Base-by-base conservation (phyloP, 1,139 yeast species). In the Suhomyces atakaporum region DNA sequence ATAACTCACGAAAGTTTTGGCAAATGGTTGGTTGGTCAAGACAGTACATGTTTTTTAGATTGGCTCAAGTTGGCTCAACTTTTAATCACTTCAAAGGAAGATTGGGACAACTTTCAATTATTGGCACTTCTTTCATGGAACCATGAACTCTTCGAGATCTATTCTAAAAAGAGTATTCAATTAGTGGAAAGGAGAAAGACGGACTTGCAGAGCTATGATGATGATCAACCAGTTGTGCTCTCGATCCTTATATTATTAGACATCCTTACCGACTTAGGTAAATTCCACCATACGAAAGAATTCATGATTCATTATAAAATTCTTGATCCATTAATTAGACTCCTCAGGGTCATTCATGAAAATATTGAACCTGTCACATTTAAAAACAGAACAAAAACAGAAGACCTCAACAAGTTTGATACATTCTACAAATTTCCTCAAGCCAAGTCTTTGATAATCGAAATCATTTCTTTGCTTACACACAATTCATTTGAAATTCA, bases 391-490 rank as follows among this genome's bases (percentile, higher is more conserved):
- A 35, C 26, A 8, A 39, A 36, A 29, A 19, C 15, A 4, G 29
- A 14, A n/a, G 36, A 27, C 2, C 9, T 27, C 7, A 14, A 33
- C n/a, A 33, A 29, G 15, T 30, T 28, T 12, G 27, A 21, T 7
- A 11, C 19, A 5, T 19, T 27, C 15, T 16, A 28, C 10, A 63
- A 69, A 10, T 82, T 81, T 45, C 87, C 89, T 0, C 75, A 76
- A 33, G 70, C 75, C 7, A 84, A 84, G 49, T 69, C 82, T 0
- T 60, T 81, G 12, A 60, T 82, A 8, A 72, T 84, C 19, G 90
- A 84, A 47, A 70, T 80, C 0, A 56, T 84, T 5, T 72, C 87
- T 0, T 72, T 72, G 36, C 57, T 88, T 35, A 68, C 75, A 0
- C 73, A 72, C 43, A 67, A 72, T 2, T 73, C 80, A 33, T 64